Conservation (phyloP, 306 rosid genomes). For the Medicago lupulina region DNA sequence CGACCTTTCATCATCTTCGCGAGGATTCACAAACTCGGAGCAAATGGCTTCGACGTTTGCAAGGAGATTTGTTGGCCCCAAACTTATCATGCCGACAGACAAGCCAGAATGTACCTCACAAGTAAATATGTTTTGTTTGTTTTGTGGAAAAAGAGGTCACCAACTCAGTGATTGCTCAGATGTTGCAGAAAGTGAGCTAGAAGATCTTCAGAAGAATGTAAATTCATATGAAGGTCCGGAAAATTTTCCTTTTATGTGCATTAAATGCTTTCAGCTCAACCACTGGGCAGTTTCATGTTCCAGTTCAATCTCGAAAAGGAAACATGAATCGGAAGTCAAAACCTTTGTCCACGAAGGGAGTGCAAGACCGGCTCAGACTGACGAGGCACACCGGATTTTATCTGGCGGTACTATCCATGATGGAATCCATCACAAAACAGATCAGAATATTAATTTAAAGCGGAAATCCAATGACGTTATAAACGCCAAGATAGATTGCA, state of each 20-base stretch:
- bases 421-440: conserved; percentile 39
- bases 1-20: conserved; percentile 38
- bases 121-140: conserved; percentile 57
- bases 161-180: conserved; percentile 58
- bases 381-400: conserved; percentile 39
- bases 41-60: conserved; percentile 66
- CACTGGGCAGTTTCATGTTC: conserved; percentile 83
- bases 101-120: conserved; percentile 44
- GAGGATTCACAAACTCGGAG: conserved; percentile 55
- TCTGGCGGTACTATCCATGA: conserved; percentile 37
- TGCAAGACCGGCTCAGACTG: conserved; percentile 35
- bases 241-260: conserved; percentile 54
- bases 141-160: conserved; percentile 80
- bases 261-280: conserved; percentile 62
- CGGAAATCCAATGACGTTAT: conserved; percentile 42
- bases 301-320: conserved; percentile 44
- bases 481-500: conserved; percentile 39
- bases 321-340: conserved; percentile 42
- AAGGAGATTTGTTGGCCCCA: conserved; percentile 68
- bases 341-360: conserved; percentile 43
- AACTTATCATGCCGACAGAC: conserved; percentile 51
- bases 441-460: conserved; percentile 46
- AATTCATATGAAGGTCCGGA: conserved; percentile 47
- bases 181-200: conserved; percentile 53
- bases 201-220: conserved; percentile 60